Conservation (phyloP, 2,329 filamentous ascomycete species). For the Penicillium griseofulvum region DNA sequence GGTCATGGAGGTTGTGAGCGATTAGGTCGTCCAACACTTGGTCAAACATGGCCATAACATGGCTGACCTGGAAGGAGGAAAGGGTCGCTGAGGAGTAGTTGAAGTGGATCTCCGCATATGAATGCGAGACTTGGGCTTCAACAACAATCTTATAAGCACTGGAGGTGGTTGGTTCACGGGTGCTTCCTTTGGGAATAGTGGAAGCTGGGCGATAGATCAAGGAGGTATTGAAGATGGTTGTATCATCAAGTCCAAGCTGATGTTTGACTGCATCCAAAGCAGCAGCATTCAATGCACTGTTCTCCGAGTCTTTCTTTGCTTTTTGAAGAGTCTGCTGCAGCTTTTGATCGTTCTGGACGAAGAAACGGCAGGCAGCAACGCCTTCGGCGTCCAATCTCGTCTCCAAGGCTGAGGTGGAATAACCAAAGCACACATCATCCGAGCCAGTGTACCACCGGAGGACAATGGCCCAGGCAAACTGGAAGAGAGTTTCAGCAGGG, state of each 20-base stretch:
- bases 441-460: constrained; percentile 44
- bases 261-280: constrained; percentile 26
- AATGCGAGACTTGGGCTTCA: constrained; percentile 26
- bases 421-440: constrained; percentile 49
- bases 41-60: constrained; percentile 35
- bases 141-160: constrained; percentile 29
- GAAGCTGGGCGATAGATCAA: constrained; percentile 23
- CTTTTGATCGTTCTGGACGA: constrained; percentile 25
- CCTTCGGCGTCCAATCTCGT: constrained; percentile 28
- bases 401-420: constrained; percentile 37
- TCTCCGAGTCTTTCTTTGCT: constrained; percentile 20
- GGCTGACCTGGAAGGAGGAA: constrained; percentile 34
- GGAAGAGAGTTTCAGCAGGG: constrained; percentile 29
- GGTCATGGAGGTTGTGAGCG: constrained; percentile 6
- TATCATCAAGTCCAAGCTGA: constrained; percentile 25
- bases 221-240: constrained; percentile 32
- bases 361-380: constrained; percentile 24
- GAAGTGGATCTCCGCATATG: constrained; percentile 51
- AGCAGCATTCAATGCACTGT: constrained; percentile 19
- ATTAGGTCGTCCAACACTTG: constrained; percentile 32
- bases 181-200: constrained; percentile 5
- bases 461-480: constrained; percentile 47
- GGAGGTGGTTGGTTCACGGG: constrained; percentile 3
- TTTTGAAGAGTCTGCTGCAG: constrained; percentile 23
- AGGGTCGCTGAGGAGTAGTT: constrained; percentile 53